Conservation (phyloP, 2,329 filamentous ascomycete species). For the Leptosphaerulina australis region DNA sequence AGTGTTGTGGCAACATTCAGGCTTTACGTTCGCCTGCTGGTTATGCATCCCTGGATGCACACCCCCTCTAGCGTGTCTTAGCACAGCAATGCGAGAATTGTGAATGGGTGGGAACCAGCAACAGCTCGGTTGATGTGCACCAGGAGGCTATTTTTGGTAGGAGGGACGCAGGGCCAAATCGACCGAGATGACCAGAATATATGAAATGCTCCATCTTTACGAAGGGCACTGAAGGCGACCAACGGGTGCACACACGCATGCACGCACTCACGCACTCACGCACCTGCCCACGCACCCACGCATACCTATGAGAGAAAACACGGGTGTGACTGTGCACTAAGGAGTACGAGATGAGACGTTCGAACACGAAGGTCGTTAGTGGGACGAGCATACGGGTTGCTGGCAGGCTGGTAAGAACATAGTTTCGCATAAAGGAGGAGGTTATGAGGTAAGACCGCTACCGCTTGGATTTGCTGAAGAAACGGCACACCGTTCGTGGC, state of each 20-base stretch:
- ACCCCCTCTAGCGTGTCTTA: neutral
- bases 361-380: neutral
- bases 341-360: neutral
- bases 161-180: neutral
- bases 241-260: too few species aligned
- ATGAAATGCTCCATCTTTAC: too few species aligned
- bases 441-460: neutral
- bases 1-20: neutral
- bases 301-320: too few species aligned
- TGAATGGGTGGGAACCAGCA: neutral
- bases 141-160: slow-evolving; percentile 15
- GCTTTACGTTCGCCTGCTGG: neutral
- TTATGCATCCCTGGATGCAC: neutral
- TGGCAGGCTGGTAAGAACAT: neutral
- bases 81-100: neutral
- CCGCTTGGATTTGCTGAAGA: too few species aligned
- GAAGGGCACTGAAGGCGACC: neutral
- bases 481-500: slow-evolving; percentile 12
- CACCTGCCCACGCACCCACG: too few species aligned
- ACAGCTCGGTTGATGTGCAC: slow-evolving; percentile 15
- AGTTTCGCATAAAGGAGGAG: neutral
- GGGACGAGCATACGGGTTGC: neutral
- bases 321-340: neutral
- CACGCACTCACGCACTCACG: too few species aligned
- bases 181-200: slow-evolving; percentile 3